Percentiles rank a stretch among this genome's conserved stretches.
These are phyloP conservation scores for Saturnispora quitensis DNA, from an alignment of 805 yeast species.

Conservation along the genomic window DNA sequence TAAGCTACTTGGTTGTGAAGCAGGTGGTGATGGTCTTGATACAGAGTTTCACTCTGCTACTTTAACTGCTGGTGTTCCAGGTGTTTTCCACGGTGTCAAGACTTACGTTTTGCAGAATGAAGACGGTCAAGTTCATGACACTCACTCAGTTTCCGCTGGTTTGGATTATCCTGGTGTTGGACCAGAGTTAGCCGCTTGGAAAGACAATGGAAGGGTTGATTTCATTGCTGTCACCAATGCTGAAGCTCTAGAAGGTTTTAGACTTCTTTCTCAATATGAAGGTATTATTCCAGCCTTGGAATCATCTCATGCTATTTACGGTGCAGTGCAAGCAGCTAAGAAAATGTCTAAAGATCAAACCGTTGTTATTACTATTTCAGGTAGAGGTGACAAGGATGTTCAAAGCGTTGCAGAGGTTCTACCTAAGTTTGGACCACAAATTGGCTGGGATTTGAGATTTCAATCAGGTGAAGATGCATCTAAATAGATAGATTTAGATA, in stretches of 20 bases:
- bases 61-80: slow-evolving; percentile 87
- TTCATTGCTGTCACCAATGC: slow-evolving; percentile 92
- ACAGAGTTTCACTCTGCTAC: slow-evolving; percentile 91
- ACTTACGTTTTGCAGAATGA: slow-evolving; percentile 84
- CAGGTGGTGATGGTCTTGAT: slow-evolving; percentile 96
- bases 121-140: slow-evolving; percentile 96
- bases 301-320: slow-evolving; percentile 92
- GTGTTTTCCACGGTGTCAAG: slow-evolving; percentile 97
- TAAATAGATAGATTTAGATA: slow-evolving; percentile 11
- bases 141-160: slow-evolving; percentile 98
- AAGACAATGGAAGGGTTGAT: slow-evolving; percentile 83
- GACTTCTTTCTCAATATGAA: slow-evolving; percentile 79
- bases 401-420: slow-evolving; percentile 93
- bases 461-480: slow-evolving; percentile 34
- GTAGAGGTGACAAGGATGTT: slow-evolving; percentile 99
- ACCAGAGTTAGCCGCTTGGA: slow-evolving; percentile 95
- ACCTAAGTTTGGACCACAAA: slow-evolving; percentile 82
- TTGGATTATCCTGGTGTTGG: slow-evolving; percentile 99
- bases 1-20: slow-evolving; percentile 87
- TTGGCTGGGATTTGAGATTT: slow-evolving; percentile 95
- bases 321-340: slow-evolving; percentile 84
- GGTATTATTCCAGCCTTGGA: slow-evolving; percentile 99
- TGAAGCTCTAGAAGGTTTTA: slow-evolving; percentile 89
- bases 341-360: slow-evolving; percentile 70
- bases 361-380: slow-evolving; percentile 83